phyloP scores from a whole-genome alignment of 2,329 filamentous ascomycete species.

The Cercospora sesami region DNA sequence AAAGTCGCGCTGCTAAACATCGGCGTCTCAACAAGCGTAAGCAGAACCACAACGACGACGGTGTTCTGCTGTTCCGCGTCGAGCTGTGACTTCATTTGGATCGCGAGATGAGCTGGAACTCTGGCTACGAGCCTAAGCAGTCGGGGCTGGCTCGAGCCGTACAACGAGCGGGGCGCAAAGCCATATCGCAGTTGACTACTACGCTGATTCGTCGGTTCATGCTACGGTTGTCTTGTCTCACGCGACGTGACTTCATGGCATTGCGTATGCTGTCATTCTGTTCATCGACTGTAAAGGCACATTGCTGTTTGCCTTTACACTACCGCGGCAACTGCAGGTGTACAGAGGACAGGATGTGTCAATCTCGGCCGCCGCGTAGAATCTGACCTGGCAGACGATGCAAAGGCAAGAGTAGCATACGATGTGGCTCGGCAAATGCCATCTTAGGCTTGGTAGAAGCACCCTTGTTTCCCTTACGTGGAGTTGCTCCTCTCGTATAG shows the following conservation, averaged over 20 bases:
- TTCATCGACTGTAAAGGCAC: not conserved
- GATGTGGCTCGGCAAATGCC: not conserved
- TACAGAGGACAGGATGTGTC: constrained; percentile 6
- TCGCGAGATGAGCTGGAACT: constrained; percentile 2
- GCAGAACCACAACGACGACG: not conserved
- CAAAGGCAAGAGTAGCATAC: not conserved
- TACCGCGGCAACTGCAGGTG: not conserved
- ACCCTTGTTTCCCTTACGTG: not conserved
- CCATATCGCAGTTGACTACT: not conserved
- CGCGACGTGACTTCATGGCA: constrained; percentile 5
- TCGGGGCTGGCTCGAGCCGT: constrained; percentile 1
- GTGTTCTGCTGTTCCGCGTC: not conserved
- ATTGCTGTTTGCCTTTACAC: not conserved
- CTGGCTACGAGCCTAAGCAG: not conserved
- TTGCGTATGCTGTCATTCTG: not conserved
- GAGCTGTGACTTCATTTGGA: not conserved
- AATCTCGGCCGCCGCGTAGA: not conserved
- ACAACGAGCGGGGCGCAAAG: constrained; percentile 4
- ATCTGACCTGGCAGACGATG: not conserved
- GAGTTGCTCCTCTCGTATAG: not conserved
- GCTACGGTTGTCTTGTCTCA: constrained; percentile 7
- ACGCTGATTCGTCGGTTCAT: constrained; percentile 2
- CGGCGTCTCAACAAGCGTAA: not conserved
- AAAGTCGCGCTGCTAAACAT: constrained; percentile 1
- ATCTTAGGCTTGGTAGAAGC: not conserved